Base-by-base conservation (phyloP, 2,329 filamentous ascomycete genomes). In the Clonostachys chloroleuca region DNA sequence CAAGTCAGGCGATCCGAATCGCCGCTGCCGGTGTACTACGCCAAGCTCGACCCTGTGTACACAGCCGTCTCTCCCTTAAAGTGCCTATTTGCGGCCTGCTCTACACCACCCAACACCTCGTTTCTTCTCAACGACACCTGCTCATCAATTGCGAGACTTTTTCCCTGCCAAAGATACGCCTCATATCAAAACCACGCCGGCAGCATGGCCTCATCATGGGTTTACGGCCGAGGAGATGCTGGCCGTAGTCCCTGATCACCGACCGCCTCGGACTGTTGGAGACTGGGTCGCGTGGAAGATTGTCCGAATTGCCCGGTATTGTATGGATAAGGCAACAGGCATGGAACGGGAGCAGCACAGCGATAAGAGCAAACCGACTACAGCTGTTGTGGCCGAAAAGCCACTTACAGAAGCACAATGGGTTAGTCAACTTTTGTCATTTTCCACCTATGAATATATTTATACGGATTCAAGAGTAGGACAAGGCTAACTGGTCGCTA, bases 341-440 rank as follows among this genome's bases (percentile, higher is more conserved):
- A 74, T 83, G 67, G 67, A 64, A 36, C 87, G 90, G 55, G 83
- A 81, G 34, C 90, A 96, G 61, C 79, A 88, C 52, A 79, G 77
- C 34, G 76, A 81, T 58, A 78, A 74, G 62, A 68, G 65, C 53
- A 65, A 78, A 49, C 80, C 81, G 8, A 83, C 80, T 0, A 81
- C 75, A 4, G 68, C 78, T 6, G 58, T 80, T 9, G 60, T 62
- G 18, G 75, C 79, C 48, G 59, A 80, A 45, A 69, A 80, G 74
- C 69, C 84, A 63, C 59, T 95, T 75, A 94, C 82, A 0, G 92
- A 95, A 63, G 74, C 84, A 6, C 94, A 97, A 70, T 99, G 94
- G 86, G 72, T 76, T 59, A 47, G 72, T 59, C 34, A 10, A 12
- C 7, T 5, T 9, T 14, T 16, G 12, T 33, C 18, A n/a, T 13